Percentiles rank a stretch among this genome's conserved stretches.
These are phyloP conservation scores for Crithidia fasciculata DNA, from an alignment of 208 protist species.

Conservation along the genomic window DNA sequence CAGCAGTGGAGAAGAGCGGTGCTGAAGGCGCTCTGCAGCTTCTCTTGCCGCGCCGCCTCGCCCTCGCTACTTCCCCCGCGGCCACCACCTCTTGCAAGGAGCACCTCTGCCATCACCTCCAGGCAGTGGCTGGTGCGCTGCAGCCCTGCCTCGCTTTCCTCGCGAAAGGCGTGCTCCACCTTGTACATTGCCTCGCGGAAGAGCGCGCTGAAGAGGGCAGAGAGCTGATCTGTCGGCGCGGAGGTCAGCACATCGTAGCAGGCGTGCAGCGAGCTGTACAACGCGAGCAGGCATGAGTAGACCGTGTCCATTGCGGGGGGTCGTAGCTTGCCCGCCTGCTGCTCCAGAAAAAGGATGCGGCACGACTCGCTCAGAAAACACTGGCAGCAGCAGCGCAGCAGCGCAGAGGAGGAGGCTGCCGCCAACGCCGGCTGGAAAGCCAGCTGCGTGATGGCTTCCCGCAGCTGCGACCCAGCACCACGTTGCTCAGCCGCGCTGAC, in stretches of 20 bases:
- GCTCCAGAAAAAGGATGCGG: constrained; percentile 62
- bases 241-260: constrained; percentile 46
- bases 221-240: constrained; percentile 30
- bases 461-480: constrained; percentile 4
- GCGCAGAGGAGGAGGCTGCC: constrained; percentile 16
- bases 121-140: constrained; percentile 68
- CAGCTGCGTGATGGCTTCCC: constrained; percentile 17
- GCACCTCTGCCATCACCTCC: constrained; percentile 85
- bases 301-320: constrained; percentile 53
- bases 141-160: constrained; percentile 39
- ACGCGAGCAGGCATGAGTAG: constrained; percentile 60
- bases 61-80: neutral
- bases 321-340: constrained; percentile 44
- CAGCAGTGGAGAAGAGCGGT: constrained; percentile 76
- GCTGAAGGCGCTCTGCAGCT: constrained; percentile 54
- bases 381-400: constrained; percentile 64
- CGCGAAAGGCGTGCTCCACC: constrained; percentile 56
- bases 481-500: constrained; percentile 1
- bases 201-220: constrained; percentile 71
- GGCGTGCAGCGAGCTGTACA: constrained; percentile 66
- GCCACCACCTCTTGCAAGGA: constrained; percentile 30
- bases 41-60: constrained; percentile 21
- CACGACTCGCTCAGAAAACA: constrained; percentile 71
- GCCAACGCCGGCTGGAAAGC: constrained; percentile 27
- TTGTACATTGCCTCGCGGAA: constrained; percentile 76